phyloP scores from a whole-genome alignment of 2,329 filamentous ascomycete species.

The Epichloe uncinata region DNA sequence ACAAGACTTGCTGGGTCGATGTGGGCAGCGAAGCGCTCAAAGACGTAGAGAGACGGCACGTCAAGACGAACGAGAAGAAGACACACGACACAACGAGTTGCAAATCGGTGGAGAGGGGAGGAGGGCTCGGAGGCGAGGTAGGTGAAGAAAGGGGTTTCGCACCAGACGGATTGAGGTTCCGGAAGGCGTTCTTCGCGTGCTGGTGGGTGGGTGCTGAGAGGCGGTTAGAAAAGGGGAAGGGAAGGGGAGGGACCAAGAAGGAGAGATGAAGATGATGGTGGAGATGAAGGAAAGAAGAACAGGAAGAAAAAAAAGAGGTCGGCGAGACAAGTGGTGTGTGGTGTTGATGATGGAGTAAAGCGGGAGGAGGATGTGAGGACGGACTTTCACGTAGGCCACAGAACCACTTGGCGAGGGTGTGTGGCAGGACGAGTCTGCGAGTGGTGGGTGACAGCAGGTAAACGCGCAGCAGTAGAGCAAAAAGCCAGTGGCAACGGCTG shows the following conservation, averaged over 20 bases:
- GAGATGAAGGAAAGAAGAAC: constrained; percentile 15
- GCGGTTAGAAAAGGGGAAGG: constrained; percentile 12
- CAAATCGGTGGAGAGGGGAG: constrained; percentile 2
- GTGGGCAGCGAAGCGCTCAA: constrained; percentile 15
- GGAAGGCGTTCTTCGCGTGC: constrained; percentile 10
- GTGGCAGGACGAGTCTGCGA: neutral
- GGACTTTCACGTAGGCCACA: constrained; percentile 5
- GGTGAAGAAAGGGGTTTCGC: constrained; percentile 19
- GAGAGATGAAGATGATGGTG: constrained; percentile 15
- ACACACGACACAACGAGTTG: constrained; percentile 7
- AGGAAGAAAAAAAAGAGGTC: constrained; percentile 9
- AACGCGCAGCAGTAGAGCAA: neutral
- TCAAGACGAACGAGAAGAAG: constrained; percentile 10
- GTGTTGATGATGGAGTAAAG: constrained; percentile 8
- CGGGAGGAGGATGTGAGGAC: constrained; percentile 6
- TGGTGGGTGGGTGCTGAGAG: constrained; percentile 13
- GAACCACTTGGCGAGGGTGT: neutral
- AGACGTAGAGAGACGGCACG: constrained; percentile 4
- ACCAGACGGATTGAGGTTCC: constrained; percentile 7
- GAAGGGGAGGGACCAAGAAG: constrained; percentile 11
- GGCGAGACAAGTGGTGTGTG: constrained; percentile 4
- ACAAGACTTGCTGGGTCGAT: constrained; percentile 11
- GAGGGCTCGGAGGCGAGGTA: constrained; percentile 12
- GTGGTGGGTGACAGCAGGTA: neutral
- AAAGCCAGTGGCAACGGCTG: constrained; percentile 8